phyloP scores from a whole-genome alignment of 441 rosid species.

The Syzygium malaccense region DNA sequence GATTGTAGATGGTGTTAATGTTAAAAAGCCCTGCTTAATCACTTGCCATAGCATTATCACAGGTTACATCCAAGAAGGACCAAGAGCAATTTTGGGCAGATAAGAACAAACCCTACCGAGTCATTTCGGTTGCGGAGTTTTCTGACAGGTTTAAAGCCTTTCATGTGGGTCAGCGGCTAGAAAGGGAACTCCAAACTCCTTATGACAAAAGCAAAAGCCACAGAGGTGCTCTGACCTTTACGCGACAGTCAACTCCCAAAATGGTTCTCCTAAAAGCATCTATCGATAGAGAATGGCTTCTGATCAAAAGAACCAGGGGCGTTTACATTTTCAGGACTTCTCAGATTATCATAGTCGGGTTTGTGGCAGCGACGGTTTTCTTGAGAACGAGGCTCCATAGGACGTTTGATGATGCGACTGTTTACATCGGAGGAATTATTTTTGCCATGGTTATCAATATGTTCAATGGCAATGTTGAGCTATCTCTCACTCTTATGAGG shows the following conservation, averaged over 20 bases:
- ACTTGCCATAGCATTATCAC: not conserved
- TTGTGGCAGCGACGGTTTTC: constrained; percentile 55
- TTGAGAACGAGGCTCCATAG: constrained; percentile 48
- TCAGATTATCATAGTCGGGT: constrained; percentile 62
- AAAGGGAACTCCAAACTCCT: constrained; percentile 51
- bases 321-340: constrained; percentile 56
- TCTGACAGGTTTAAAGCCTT: constrained; percentile 51
- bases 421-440: constrained; percentile 55
- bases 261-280: constrained; percentile 64
- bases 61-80: constrained; percentile 91
- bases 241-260: constrained; percentile 44
- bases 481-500: constrained; percentile 48
- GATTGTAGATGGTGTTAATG: not conserved
- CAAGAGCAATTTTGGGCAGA: constrained; percentile 85
- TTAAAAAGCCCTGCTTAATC: not conserved
- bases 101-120: constrained; percentile 42
- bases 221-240: constrained; percentile 63
- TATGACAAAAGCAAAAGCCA: constrained; percentile 54
- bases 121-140: constrained; percentile 60
- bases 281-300: constrained; percentile 77
- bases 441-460: constrained; percentile 57
- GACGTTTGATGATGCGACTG: constrained; percentile 37
- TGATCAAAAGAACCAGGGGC: constrained; percentile 59
- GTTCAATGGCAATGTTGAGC: constrained; percentile 87
- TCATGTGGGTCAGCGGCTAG: constrained; percentile 49